Base-by-base conservation (phyloP, 495 filamentous ascomycete genomes). In the Melanomma pulvis-pyrius region DNA sequence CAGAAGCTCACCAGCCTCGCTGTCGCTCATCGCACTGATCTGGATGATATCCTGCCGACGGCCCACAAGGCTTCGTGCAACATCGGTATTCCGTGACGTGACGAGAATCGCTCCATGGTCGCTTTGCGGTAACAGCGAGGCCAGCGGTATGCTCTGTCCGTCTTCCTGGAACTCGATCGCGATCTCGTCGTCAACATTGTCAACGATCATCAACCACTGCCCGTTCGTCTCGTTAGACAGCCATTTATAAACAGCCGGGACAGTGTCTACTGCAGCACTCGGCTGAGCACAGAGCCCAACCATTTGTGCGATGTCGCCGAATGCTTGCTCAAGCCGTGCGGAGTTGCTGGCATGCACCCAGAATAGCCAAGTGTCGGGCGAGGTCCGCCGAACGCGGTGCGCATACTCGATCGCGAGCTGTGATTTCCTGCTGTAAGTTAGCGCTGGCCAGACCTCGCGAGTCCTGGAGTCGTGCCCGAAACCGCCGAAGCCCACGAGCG, bases 401-500 rank as follows among this genome's bases (percentile, higher is more conserved):
- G 74, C 74, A 60, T 79, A 82, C 60, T 82, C 79, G 44, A 86
- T 79, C 1, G 83, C 82, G 50, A 84, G 78, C 60, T 84, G 81
- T 1, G 82, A 80, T 74, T 85, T 86, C 19, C 80, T 84, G 41
- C 48, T 22, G 36, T 21, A 49, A 34, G 30, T 63, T 59, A 66
- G 22, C 55, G 41, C 29, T 53, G 17, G 19, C 36, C 61, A n/a
- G 56, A 28, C 34, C 5, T n/a, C 24, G 21, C 39, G 47, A 39
- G 17, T 6, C n/a, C 26, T 62, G 7, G 13, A 28, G 17, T 58
- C 34, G 56, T 76, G 82, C 81, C 82, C 81, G 52, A 83, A 73
- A 19, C 82, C 82, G 17, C 81, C 82, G 26, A 83, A 68, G 26
- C 64, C 64, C 26, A 67, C 64, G 28, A 67, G 59, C 49, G 64